These are phyloP conservation scores for Aspergillus bertholletiae DNA, from an alignment of 495 filamentous ascomycete genomes.

Conservation along the genomic window DNA sequence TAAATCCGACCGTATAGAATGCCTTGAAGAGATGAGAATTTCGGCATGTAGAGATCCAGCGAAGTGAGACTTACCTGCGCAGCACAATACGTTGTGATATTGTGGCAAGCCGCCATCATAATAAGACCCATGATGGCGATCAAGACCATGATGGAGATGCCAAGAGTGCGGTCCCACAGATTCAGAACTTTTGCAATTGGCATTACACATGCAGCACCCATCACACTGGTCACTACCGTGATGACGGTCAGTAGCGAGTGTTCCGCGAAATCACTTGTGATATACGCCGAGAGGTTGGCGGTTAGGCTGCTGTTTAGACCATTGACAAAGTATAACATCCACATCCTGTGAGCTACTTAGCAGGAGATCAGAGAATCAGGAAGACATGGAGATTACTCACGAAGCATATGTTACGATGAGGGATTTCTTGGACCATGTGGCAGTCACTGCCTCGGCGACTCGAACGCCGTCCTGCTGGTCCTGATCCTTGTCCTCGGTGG, in stretches of 20 bases:
- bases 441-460: constrained; percentile 23
- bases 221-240: constrained; percentile 35
- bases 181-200: constrained; percentile 65
- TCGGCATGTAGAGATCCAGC: neutral
- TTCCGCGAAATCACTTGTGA: constrained; percentile 26
- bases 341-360: constrained; percentile 17
- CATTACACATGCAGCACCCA: constrained; percentile 57
- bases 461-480: constrained; percentile 25
- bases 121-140: constrained; percentile 39
- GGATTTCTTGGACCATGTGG: constrained; percentile 20
- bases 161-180: constrained; percentile 55
- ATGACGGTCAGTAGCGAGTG: constrained; percentile 33
- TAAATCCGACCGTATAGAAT: constrained; percentile 50
- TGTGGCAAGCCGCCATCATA: constrained; percentile 47
- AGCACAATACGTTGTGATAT: constrained; percentile 43
- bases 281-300: constrained; percentile 23
- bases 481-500: no score
- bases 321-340: constrained; percentile 26
- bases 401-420: constrained; percentile 20
- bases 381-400: constrained; percentile 9
- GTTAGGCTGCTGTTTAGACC: constrained; percentile 15
- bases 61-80: constrained; percentile 30
- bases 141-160: constrained; percentile 42
- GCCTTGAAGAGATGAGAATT: constrained; percentile 38
- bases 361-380: neutral